Conservation (phyloP, 2,329 filamentous ascomycete genomes). For the Mycosphaerelloides madeirae region DNA sequence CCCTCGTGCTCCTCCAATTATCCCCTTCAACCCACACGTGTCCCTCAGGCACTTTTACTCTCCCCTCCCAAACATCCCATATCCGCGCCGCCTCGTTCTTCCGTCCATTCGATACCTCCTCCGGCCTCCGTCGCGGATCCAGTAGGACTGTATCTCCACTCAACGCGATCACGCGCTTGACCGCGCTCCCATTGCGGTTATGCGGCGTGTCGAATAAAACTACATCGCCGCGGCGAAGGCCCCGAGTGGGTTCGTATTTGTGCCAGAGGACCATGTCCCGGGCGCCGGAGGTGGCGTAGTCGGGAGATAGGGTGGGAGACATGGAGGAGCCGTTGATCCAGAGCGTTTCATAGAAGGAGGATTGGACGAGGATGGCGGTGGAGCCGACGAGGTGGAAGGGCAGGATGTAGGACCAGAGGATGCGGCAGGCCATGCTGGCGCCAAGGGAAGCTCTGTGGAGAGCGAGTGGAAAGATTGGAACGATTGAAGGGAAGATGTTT, state of each 20-base stretch:
- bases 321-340: conserved; percentile 41
- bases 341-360: conserved; percentile 37
- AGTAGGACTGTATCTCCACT: conserved; percentile 73
- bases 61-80: conserved; percentile 28
- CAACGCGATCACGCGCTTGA: conserved; percentile 80
- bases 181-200: conserved; percentile 62
- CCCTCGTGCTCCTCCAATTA: conserved; percentile 64
- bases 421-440: no score
- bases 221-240: conserved; percentile 41
- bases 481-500: no score
- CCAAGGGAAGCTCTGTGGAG: background rate
- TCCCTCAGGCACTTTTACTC: conserved; percentile 65
- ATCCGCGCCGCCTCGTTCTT: conserved; percentile 21
- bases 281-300: conserved; percentile 35
- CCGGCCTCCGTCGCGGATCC: conserved; percentile 35
- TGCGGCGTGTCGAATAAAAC: conserved; percentile 52
- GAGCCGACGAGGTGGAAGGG: conserved; percentile 7
- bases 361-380: conserved; percentile 34
- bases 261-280: conserved; percentile 38
- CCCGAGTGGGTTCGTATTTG: conserved; percentile 23
- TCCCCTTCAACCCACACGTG: conserved; percentile 97
- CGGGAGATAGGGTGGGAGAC: conserved; percentile 44
- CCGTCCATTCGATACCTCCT: conserved; percentile 34
- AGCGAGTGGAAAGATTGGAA: background rate
- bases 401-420: conserved; percentile 3